A percentile compares a stretch with the other conserved stretches of the same genome.
phyloP scores from a whole-genome alignment of 768 basidiomycete species.

The Lentinula raphanica region DNA sequence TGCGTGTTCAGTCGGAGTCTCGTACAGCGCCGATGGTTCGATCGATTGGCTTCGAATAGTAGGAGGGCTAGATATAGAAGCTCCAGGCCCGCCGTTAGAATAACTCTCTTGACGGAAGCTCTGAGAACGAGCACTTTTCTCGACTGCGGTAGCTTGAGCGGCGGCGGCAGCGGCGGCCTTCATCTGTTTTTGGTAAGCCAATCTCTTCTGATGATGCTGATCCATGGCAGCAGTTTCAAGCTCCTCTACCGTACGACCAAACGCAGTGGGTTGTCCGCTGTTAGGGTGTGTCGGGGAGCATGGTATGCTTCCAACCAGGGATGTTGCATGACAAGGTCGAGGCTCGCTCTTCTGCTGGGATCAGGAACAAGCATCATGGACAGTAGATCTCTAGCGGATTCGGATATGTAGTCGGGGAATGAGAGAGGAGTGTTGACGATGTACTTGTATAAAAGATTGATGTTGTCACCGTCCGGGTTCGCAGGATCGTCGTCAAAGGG shows the following conservation, averaged over 20 bases:
- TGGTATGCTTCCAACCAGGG: constrained; percentile 74
- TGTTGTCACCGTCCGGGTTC: constrained; percentile 99
- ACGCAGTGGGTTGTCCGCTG: constrained; percentile 34
- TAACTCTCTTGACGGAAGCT: constrained; percentile 51
- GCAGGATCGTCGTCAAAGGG: constrained; percentile 99
- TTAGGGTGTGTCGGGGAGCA: constrained; percentile 26
- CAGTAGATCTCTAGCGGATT: constrained; percentile 77
- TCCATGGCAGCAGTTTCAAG: constrained; percentile 79
- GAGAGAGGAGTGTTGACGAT: constrained; percentile 96
- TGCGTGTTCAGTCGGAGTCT: constrained; percentile 17
- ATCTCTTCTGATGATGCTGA: constrained; percentile 77
- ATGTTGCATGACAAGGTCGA: constrained; percentile 80
- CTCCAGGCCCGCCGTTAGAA: constrained; percentile 23
- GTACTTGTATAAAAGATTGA: constrained; percentile 97
- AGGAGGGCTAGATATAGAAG: constrained; percentile 31
- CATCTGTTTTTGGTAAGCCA: constrained; percentile 80
- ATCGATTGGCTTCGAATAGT: constrained; percentile 59
- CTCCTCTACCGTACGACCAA: constrained; percentile 69
- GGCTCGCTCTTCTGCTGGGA: constrained; percentile 70
- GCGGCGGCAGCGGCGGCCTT: constrained; percentile 38
- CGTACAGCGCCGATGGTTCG: constrained; percentile 44
- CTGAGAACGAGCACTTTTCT: constrained; percentile 40
- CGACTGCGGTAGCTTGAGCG: constrained; percentile 16
- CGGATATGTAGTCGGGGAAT: constrained; percentile 93
- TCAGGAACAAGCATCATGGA: constrained; percentile 94